A percentile compares a stretch with the other conserved stretches of the same genome.
These are phyloP conservation scores for Penicillium sp. DNA, from an alignment of 2,329 filamentous ascomycete species.

Conservation along the genomic window DNA sequence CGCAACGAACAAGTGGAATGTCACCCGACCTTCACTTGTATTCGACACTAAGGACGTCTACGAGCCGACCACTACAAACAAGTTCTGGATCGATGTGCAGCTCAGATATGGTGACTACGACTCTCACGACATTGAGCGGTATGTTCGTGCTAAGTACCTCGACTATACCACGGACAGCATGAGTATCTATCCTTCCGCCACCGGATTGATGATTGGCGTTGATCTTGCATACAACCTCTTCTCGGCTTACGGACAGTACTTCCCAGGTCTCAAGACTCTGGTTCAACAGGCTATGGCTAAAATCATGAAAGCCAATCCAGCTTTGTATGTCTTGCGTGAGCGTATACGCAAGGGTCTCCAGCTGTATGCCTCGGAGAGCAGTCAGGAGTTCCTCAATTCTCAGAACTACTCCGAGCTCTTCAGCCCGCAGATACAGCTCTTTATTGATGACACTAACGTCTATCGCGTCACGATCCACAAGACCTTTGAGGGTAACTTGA, in stretches of 20 bases:
- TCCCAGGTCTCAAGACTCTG: slow-evolving; percentile 92
- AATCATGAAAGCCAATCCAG: slow-evolving; percentile 99
- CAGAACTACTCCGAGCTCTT: slow-evolving; percentile 99
- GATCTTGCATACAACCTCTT: slow-evolving; percentile 98
- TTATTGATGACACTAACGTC: slow-evolving; percentile 98
- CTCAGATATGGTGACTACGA: slow-evolving; percentile 97
- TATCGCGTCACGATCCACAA: slow-evolving; percentile 99
- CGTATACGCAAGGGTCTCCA: slow-evolving; percentile 98
- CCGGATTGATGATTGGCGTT: slow-evolving; percentile 95
- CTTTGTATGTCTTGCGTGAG: slow-evolving; percentile 91
- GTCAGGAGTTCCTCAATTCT: slow-evolving; percentile 98
- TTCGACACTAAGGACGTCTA: slow-evolving; percentile 97
- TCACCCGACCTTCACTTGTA: slow-evolving; percentile 85
- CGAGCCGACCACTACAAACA: slow-evolving; percentile 91
- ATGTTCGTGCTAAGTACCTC: slow-evolving; percentile 94
- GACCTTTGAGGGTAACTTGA: slow-evolving; percentile 98
- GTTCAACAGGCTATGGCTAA: slow-evolving; percentile 99
- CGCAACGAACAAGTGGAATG: slow-evolving; percentile 98
- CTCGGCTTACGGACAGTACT: slow-evolving; percentile 97
- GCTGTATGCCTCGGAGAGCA: slow-evolving; percentile 96
- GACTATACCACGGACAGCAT: slow-evolving; percentile 99
- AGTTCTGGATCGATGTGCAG: slow-evolving; percentile 98
- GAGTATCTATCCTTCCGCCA: slow-evolving; percentile 96
- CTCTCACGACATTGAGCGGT: slow-evolving; percentile 97
- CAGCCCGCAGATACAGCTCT: slow-evolving; percentile 97